Percentiles rank a stretch among this genome's conserved stretches.
Conservation (phyloP, 108 stramenopile species). For the Cyclotella atomus region DNA sequence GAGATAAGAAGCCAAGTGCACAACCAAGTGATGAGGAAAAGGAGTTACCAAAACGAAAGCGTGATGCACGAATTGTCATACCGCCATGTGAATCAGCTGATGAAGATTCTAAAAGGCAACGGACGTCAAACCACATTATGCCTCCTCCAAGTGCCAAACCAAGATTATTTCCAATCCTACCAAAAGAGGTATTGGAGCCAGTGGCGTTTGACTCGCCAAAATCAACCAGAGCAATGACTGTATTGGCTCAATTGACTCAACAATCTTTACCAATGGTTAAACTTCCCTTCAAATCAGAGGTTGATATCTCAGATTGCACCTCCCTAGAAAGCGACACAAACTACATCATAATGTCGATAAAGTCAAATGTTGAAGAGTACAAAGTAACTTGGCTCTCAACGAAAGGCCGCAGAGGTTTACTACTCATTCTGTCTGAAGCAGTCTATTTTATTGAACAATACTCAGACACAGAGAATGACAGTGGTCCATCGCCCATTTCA, state of each 20-base stretch:
- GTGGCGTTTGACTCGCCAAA: conserved; percentile 34
- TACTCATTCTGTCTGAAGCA: conserved; percentile 54
- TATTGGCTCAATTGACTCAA: conserved; percentile 46
- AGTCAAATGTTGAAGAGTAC: conserved; percentile 22
- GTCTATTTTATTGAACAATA: conserved; percentile 51
- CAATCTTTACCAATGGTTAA: conserved; percentile 7
- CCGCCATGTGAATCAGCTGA: conserved; percentile 25
- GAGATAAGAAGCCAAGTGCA: conserved; percentile 1
- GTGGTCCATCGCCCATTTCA: conserved; percentile 2
- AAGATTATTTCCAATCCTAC: conserved; percentile 7
- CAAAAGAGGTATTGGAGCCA: conserved; percentile 38
- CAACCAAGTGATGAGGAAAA: background rate
- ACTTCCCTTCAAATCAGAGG: conserved; percentile 26
- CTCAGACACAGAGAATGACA: background rate
- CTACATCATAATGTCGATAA: conserved; percentile 26
- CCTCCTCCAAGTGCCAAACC: background rate
- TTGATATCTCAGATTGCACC: conserved; percentile 26
- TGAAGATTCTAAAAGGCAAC: conserved; percentile 4
- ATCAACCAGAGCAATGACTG: conserved; percentile 40
- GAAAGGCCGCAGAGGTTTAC: conserved; percentile 45
- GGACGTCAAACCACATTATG: background rate
- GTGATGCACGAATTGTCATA: conserved; percentile 40
- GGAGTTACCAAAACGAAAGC: conserved; percentile 15
- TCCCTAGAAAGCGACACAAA: background rate
- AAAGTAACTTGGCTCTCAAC: conserved; percentile 56